Evolutionary conservation across 176 grass and related monocot genomes (phyloP).

Genomic region (Chloris gayana): DNA sequence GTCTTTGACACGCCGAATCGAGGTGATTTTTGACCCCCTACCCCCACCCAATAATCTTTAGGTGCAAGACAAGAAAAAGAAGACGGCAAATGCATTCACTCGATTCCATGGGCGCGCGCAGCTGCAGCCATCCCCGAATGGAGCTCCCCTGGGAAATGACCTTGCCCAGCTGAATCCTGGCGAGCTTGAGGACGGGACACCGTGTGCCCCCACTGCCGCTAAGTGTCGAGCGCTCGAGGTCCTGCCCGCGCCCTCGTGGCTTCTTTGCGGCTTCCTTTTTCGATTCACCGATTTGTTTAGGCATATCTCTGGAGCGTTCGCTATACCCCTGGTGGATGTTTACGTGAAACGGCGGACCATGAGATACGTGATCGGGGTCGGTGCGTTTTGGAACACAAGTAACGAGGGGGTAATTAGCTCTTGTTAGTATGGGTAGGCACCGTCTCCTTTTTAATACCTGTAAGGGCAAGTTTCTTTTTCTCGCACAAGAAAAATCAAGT

Average conservation of each 20-base stretch:
- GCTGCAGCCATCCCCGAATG: conserved; percentile 36
- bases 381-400: background rate
- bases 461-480: conserved; percentile 26
- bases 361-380: background rate
- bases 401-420: background rate
- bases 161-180: conserved; percentile 44
- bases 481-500: background rate
- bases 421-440: background rate
- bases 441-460: background rate
- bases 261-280: conserved; percentile 29
- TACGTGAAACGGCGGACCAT: conserved; percentile 1
- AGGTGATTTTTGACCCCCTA: background rate
- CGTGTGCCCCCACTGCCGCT: background rate
- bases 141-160: conserved; percentile 36
- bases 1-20: background rate
- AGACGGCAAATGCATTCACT: background rate
- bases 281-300: background rate
- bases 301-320: background rate
- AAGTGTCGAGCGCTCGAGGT: conserved; percentile 17
- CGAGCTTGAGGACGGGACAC: background rate
- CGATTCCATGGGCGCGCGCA: background rate
- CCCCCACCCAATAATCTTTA: background rate
- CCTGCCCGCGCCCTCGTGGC: background rate
- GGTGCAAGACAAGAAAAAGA: background rate
- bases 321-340: conserved; percentile 26